Evolutionary conservation across 495 filamentous ascomycete species (phyloP).

Genomic region (Hyaloscypha variabilis): DNA sequence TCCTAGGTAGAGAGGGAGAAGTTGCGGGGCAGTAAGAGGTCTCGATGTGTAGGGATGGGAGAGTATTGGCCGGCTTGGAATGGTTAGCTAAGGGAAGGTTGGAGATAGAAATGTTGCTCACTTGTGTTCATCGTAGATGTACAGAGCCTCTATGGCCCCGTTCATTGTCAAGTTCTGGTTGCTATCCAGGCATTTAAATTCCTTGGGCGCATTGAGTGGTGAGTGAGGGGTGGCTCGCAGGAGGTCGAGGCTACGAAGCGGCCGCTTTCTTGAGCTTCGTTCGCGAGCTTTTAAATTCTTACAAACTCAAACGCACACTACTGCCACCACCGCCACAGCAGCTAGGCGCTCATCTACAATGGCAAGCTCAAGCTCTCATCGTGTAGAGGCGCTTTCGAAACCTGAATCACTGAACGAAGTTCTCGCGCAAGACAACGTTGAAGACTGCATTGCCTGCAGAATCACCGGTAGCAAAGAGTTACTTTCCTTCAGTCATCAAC

Average conservation of each 20-base stretch:
- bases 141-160: constrained; percentile 90
- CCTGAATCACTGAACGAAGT: constrained; percentile 24
- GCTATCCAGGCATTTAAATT: constrained; percentile 32
- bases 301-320: no score
- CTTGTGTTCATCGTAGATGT: constrained; percentile 95
- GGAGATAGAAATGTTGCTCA: constrained; percentile 40
- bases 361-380: background rate
- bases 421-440: constrained; percentile 34
- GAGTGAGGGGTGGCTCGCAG: background rate
- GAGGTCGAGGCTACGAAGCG: constrained; percentile 25
- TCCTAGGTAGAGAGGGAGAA: constrained; percentile 86
- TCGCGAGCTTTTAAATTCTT: no score
- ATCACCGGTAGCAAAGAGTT: constrained; percentile 57
- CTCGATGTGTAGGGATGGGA: constrained; percentile 65
- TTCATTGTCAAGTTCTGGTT: constrained; percentile 55
- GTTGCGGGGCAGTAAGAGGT: constrained; percentile 72
- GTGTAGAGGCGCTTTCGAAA: constrained; percentile 15
- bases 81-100: constrained; percentile 13
- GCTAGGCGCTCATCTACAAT: background rate
- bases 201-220: constrained; percentile 7
- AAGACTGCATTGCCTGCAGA: constrained; percentile 72
- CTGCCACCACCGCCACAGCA: background rate
- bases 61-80: constrained; percentile 47
- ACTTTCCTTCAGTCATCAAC: background rate
- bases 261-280: no score